Conservation (phyloP, 306 rosid genomes). For the Biancaea sappan region DNA sequence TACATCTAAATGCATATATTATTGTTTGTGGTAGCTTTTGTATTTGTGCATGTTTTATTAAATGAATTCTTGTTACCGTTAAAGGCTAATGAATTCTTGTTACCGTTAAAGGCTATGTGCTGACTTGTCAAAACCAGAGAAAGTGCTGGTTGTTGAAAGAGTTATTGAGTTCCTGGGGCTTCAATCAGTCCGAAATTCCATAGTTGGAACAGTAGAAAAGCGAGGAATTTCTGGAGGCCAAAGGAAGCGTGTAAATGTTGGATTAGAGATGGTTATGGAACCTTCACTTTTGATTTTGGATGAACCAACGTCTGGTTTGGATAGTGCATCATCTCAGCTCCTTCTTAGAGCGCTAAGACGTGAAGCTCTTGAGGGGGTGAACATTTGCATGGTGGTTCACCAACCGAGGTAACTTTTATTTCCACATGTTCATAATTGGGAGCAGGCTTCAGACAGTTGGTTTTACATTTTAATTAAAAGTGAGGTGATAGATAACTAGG, state of each 20-base stretch:
- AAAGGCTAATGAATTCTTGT: conserved; percentile 42
- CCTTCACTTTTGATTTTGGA: conserved; percentile 85
- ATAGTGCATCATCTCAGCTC: conserved; percentile 80
- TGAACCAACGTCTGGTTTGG: conserved; percentile 88
- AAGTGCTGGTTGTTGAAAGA: conserved; percentile 77
- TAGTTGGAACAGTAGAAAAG: conserved; percentile 85
- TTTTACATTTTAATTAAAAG: background rate
- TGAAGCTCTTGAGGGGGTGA: conserved; percentile 91
- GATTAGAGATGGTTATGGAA: conserved; percentile 90
- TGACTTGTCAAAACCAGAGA: conserved; percentile 57
- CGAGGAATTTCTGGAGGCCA: conserved; percentile 94
- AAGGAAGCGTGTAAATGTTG: conserved; percentile 87
- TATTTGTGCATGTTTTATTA: conserved; percentile 5
- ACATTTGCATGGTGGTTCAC: conserved; percentile 88
- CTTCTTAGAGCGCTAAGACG: conserved; percentile 83
- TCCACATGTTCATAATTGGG: conserved; percentile 1
- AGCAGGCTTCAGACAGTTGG: background rate
- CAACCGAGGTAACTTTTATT: conserved; percentile 73
- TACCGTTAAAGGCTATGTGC: conserved; percentile 54
- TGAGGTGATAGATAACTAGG: background rate
- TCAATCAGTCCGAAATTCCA: conserved; percentile 63
- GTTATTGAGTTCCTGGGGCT: conserved; percentile 82
- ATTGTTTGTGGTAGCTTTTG: conserved; percentile 7
- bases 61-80: conserved; percentile 8
- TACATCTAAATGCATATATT: background rate